These are phyloP conservation scores for Dactylonectria estremocensis DNA, from an alignment of 2,329 filamentous ascomycete genomes.

Conservation along the genomic window DNA sequence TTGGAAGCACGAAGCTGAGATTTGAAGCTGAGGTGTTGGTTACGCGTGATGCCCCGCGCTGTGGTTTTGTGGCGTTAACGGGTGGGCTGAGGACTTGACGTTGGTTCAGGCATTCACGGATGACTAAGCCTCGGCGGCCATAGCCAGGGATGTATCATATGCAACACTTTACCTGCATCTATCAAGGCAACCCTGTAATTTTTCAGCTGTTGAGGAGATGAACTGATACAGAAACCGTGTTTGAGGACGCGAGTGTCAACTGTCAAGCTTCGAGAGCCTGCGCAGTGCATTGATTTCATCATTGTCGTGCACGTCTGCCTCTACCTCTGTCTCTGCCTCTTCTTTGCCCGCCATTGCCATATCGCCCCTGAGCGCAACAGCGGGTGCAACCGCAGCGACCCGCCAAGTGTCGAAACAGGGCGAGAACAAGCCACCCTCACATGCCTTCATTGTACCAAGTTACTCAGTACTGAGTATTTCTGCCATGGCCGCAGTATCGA, in stretches of 20 bases:
- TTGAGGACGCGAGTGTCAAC: slow-evolving; percentile 15
- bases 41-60: slow-evolving; percentile 27
- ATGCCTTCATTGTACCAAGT: slow-evolving; percentile 9
- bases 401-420: not conserved
- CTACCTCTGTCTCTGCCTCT: slow-evolving; percentile 8
- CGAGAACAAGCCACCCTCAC: not conserved
- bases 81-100: not conserved
- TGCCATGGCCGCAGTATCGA: not conserved
- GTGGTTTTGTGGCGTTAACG: slow-evolving; percentile 16
- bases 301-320: slow-evolving; percentile 10
- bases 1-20: slow-evolving; percentile 28
- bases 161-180: slow-evolving; percentile 27
- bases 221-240: slow-evolving; percentile 26
- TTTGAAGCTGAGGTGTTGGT: slow-evolving; percentile 33
- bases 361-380: not conserved
- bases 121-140: slow-evolving; percentile 29
- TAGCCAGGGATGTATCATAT: slow-evolving; percentile 5
- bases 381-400: not conserved
- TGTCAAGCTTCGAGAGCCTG: slow-evolving; percentile 10
- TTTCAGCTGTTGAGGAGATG: slow-evolving; percentile 26
- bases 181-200: slow-evolving; percentile 32
- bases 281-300: not conserved
- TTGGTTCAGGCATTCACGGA: slow-evolving; percentile 5
- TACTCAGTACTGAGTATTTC: too few species aligned
- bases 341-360: not conserved